Base-by-base conservation (phyloP, 2,329 filamentous ascomycete genomes). In the Ampelomyces quisqualis region DNA sequence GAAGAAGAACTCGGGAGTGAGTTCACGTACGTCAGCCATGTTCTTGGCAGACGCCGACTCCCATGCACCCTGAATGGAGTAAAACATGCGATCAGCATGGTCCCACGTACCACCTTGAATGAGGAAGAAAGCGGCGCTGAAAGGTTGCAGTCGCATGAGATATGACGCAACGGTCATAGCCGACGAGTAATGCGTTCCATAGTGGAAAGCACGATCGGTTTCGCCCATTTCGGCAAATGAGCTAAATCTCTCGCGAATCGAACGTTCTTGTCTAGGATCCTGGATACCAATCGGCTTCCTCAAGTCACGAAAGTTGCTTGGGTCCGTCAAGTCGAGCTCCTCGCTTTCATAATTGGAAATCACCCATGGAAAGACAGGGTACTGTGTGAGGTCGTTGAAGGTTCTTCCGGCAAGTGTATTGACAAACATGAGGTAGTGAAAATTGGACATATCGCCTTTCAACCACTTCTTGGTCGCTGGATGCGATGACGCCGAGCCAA, bases 121-220 rank as follows among this genome's bases (percentile, higher is more conserved):
- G 7, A 97, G 75, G 14, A 97, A 81, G 62, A 95, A 97, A 0
- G 93, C 95, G 56, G 97, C 89, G 17, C 96, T 91, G 64, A 97
- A 98, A 0, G 93, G 93, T 35, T 95, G 91, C 11, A 98, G 77
- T 13, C 93, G 85, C 58, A 98, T 96, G 27, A 98, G 78, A 60
- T 96, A 98, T 0, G 90, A 96, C 9, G 90, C 90, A 5, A 98
- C 93, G 44, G 95, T 96, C 93, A 97, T 98, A 6, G 93, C 93
- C 2, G 93, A 97, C 1, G 93, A 97, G 67, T 98, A 98, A 65
- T 98, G 94, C 0, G 94, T 98, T 13, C 93, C 93, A 55, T 97
- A 98, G 64, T 98, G 93, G 65, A 96, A 98, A 0, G 93, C 87
- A 1, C 87, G 85, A 18, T 54, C 57, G 31, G 78, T 76, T 41